Percentiles rank a stretch among this genome's conserved stretches.
phyloP scores from a whole-genome alignment of 140 eudicot genomes.

The Anethum foeniculum region DNA sequence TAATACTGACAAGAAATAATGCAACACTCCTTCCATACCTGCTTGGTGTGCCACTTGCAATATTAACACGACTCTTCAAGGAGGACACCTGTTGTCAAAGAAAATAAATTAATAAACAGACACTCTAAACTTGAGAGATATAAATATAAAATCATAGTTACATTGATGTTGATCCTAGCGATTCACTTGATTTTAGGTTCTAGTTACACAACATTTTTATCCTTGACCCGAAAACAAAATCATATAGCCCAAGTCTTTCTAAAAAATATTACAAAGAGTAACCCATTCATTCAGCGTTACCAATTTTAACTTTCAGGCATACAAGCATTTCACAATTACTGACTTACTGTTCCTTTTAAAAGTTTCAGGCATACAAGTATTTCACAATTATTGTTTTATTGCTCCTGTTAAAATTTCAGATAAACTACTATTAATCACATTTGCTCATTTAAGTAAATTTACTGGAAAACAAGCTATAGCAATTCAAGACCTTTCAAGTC shows the following conservation, averaged over 20 bases:
- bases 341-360: background rate
- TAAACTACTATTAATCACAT: background rate
- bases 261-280: background rate
- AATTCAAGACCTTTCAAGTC: background rate
- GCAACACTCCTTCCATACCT: slow-evolving; percentile 35
- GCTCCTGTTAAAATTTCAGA: background rate
- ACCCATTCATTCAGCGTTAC: background rate
- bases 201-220: background rate
- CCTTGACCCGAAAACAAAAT: background rate
- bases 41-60: slow-evolving; percentile 89
- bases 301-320: background rate
- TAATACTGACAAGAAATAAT: background rate
- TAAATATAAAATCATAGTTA: background rate
- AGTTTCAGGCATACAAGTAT: background rate
- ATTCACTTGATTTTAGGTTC: background rate
- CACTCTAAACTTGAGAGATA: background rate
- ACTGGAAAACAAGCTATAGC: background rate
- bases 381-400: background rate
- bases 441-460: background rate
- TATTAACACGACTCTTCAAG: slow-evolving; percentile 65
- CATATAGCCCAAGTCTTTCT: background rate
- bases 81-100: slow-evolving; percentile 42
- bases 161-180: background rate
- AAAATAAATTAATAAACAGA: background rate
- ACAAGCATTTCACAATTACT: background rate